These are phyloP conservation scores for Coemansia sp. DNA, from an alignment of 192 early-diverging fungal genomes.

Conservation along the genomic window DNA sequence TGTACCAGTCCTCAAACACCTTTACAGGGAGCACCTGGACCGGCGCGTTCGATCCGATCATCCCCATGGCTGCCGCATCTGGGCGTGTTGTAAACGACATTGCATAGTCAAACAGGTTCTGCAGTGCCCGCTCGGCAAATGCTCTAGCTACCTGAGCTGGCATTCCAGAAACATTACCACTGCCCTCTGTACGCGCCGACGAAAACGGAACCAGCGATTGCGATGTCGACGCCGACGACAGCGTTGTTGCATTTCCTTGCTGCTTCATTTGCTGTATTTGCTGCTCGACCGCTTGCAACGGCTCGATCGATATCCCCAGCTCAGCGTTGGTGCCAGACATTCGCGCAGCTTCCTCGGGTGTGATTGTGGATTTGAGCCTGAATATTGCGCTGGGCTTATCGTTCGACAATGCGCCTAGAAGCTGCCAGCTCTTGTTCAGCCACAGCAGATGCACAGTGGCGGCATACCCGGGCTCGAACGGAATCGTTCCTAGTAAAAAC, in stretches of 20 bases:
- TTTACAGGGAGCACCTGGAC: conserved; percentile 63
- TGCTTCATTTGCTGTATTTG: conserved; percentile 45
- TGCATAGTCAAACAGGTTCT: conserved; percentile 73
- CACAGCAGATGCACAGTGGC: conserved; percentile 95
- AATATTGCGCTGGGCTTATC: conserved; percentile 85
- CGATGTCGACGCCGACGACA: not conserved
- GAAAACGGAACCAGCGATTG: conserved; percentile 29
- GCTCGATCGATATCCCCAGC: conserved; percentile 94
- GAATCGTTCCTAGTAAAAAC: conserved; percentile 81
- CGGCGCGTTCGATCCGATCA: conserved; percentile 40
- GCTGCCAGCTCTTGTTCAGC: conserved; percentile 77
- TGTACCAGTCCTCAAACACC: conserved; percentile 81
- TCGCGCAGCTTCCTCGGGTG: conserved; percentile 18
- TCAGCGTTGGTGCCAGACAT: conserved; percentile 56
- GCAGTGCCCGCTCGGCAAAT: conserved; percentile 63
- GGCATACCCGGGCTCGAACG: conserved; percentile 87
- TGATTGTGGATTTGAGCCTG: conserved; percentile 51
- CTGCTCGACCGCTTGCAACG: conserved; percentile 69
- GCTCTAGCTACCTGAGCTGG: conserved; percentile 54
- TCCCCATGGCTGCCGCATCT: conserved; percentile 52
- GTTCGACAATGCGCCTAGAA: conserved; percentile 78
- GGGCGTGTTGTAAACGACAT: conserved; percentile 65
- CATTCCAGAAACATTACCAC: not conserved
- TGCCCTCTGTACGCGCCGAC: conserved; percentile 4
- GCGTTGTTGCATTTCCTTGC: not conserved